A percentile compares a stretch with the other conserved stretches of the same genome.
These are phyloP conservation scores for Pythium guiyangense DNA, from an alignment of 352 stramenopile species.

Conservation along the genomic window DNA sequence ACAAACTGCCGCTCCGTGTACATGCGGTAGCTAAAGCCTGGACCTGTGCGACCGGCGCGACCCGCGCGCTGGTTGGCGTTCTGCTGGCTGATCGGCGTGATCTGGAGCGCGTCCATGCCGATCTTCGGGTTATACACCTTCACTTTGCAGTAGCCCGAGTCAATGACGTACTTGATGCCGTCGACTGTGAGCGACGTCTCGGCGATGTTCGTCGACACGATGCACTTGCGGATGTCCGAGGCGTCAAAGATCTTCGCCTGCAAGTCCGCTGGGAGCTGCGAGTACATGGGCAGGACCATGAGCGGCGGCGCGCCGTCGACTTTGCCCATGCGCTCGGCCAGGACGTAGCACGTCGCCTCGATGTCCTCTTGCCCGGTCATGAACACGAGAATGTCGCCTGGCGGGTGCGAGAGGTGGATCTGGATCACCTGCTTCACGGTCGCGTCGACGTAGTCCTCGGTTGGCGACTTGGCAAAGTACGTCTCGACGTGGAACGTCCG, in stretches of 20 bases:
- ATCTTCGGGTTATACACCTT: slow-evolving; percentile 99
- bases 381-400: slow-evolving; percentile 98
- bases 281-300: slow-evolving; percentile 99
- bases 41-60: slow-evolving; percentile 88
- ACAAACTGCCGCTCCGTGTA: slow-evolving; percentile 97
- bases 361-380: slow-evolving; percentile 99
- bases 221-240: slow-evolving; percentile 94
- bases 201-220: slow-evolving; percentile 98
- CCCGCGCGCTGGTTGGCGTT: slow-evolving; percentile 97
- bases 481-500: slow-evolving; percentile 85
- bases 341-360: slow-evolving; percentile 92
- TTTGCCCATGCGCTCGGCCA: slow-evolving; percentile 94
- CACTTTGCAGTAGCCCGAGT: slow-evolving; percentile 97
- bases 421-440: slow-evolving; percentile 98
- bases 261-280: slow-evolving; percentile 95
- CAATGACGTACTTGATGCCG: slow-evolving; percentile 98
- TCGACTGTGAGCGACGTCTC: slow-evolving; percentile 96
- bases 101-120: slow-evolving; percentile 97
- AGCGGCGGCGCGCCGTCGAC: slow-evolving; percentile 92
- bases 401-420: slow-evolving; percentile 96
- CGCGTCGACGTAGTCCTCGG: slow-evolving; percentile 97
- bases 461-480: slow-evolving; percentile 90
- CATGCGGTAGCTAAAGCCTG: slow-evolving; percentile 93
- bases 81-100: slow-evolving; percentile 95
- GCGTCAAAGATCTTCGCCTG: slow-evolving; percentile 98